phyloP scores from a whole-genome alignment of 2,329 filamentous ascomycete species.

The Trichoderma gracile region DNA sequence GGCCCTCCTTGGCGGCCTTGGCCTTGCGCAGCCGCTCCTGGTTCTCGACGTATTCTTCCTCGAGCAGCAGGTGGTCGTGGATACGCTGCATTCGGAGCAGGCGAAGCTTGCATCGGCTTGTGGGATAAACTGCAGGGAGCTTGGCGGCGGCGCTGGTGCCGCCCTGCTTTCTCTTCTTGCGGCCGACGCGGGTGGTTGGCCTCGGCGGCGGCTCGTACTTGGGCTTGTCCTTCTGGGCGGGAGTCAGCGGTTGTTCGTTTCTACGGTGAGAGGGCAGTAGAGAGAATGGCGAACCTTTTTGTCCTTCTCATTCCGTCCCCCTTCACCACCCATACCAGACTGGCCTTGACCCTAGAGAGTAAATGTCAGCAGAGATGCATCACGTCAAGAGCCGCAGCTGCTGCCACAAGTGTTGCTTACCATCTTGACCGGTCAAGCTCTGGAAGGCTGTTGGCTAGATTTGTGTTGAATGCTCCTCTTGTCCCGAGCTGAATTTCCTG shows the following conservation, averaged over 20 bases:
- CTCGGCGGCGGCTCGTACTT: conserved; percentile 99
- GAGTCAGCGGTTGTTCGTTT: conserved; percentile 29
- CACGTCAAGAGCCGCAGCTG: not conserved
- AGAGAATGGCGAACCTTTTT: conserved; percentile 71
- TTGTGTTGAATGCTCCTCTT: not conserved
- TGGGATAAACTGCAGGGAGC: conserved; percentile 90
- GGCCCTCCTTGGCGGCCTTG: conserved; percentile 74
- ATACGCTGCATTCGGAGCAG: conserved; percentile 98
- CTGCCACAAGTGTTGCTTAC: conserved; percentile 32
- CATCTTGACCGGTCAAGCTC: conserved; percentile 41
- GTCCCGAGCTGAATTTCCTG: not conserved
- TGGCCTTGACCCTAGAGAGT: conserved; percentile 71
- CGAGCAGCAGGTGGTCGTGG: conserved; percentile 93
- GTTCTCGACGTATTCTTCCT: conserved; percentile 99
- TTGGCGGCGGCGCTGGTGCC: conserved; percentile 94
- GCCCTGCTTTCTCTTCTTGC: conserved; percentile 96
- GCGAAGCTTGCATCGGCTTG: conserved; percentile 94
- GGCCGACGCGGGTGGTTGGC: conserved; percentile 92
- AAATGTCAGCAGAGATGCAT: conserved; percentile 23
- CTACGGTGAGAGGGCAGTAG: too few species aligned
- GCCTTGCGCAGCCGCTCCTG: conserved; percentile 94
- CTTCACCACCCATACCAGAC: conserved; percentile 80
- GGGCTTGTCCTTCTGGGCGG: conserved; percentile 89
- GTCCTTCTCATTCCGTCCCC: conserved; percentile 77
- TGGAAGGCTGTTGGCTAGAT: conserved; percentile 30